Conservation (phyloP, 106 monocot genomes). For the Apostasia ramifera region DNA sequence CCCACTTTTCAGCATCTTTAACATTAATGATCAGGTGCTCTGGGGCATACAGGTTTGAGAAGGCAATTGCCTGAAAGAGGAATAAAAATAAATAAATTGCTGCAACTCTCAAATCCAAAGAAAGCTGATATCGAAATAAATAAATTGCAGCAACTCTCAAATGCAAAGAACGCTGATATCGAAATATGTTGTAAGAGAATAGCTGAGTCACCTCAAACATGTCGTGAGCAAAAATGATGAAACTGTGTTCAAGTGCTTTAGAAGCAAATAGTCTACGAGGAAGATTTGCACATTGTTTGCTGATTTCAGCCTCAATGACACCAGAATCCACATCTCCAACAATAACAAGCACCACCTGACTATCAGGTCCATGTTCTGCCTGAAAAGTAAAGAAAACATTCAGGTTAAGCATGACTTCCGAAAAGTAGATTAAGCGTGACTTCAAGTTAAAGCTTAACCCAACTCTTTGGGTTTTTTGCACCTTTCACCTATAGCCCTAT, state of each 20-base stretch:
- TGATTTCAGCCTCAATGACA: constrained; percentile 69
- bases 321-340: constrained; percentile 68
- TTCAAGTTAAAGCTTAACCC: too few species aligned
- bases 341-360: constrained; percentile 94
- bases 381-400: constrained; percentile 16
- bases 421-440: too few species aligned
- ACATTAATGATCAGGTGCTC: constrained; percentile 96
- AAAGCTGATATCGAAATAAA: not conserved
- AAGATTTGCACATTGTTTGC: constrained; percentile 60
- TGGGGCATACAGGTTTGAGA: constrained; percentile 97
- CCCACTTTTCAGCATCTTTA: constrained; percentile 80
- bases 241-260: constrained; percentile 93
- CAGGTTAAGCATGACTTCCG: not conserved
- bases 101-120: not conserved
- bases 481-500: too few species aligned
- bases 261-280: constrained; percentile 88
- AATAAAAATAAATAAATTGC: constrained; percentile 4
- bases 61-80: constrained; percentile 63
- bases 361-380: constrained; percentile 99
- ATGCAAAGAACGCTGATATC: too few species aligned
- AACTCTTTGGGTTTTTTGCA: too few species aligned
- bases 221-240: constrained; percentile 61
- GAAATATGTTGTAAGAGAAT: not conserved
- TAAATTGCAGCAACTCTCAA: not conserved
- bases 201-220: constrained; percentile 58